Percentiles rank a stretch among this genome's conserved stretches.
Evolutionary conservation across 306 rosid species (phyloP).

Genomic region (Cicer bijugum): DNA sequence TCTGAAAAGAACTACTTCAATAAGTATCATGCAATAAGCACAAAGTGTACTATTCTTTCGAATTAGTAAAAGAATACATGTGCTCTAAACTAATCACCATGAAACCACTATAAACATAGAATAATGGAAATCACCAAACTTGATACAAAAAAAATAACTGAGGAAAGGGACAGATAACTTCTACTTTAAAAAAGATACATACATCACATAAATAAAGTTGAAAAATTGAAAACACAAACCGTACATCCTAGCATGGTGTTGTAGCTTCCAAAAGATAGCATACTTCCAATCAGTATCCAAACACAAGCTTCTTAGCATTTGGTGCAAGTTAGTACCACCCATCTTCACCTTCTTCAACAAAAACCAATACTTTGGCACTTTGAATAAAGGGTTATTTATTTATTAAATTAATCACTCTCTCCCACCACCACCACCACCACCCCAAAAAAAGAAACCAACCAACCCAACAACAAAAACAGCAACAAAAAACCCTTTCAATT

Average conservation of each 20-base stretch:
- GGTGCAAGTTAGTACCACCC: slow-evolving; percentile 76
- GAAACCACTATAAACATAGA: slow-evolving; percentile 1
- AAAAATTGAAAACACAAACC: slow-evolving; percentile 28
- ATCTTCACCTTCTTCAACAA: slow-evolving; percentile 42
- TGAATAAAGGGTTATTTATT: slow-evolving; percentile 32
- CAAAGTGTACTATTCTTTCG: too few species aligned
- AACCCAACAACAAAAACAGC: slow-evolving; percentile 25
- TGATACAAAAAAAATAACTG: neutral
- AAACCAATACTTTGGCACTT: slow-evolving; percentile 48
- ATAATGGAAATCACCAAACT: slow-evolving; percentile 19
- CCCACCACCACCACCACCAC: slow-evolving; percentile 37
- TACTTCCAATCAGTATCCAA: slow-evolving; percentile 83
- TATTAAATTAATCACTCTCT: slow-evolving; percentile 29
- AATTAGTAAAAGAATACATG: neutral
- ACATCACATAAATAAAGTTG: slow-evolving; percentile 4
- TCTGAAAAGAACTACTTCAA: neutral
- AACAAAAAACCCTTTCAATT: slow-evolving; percentile 34
- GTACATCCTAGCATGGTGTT: slow-evolving; percentile 79
- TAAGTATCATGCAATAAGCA: slow-evolving; percentile 13
- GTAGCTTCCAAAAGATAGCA: slow-evolving; percentile 95
- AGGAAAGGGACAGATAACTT: neutral
- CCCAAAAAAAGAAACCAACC: slow-evolving; percentile 36
- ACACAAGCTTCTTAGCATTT: slow-evolving; percentile 74
- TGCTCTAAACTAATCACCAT: slow-evolving; percentile 21
- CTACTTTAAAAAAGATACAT: neutral